Evolutionary conservation across 2,329 filamentous ascomycete genomes (phyloP), one percentile per base, ranked within the genome.

Genomic region (Ambrosiella xylebori): DNA sequence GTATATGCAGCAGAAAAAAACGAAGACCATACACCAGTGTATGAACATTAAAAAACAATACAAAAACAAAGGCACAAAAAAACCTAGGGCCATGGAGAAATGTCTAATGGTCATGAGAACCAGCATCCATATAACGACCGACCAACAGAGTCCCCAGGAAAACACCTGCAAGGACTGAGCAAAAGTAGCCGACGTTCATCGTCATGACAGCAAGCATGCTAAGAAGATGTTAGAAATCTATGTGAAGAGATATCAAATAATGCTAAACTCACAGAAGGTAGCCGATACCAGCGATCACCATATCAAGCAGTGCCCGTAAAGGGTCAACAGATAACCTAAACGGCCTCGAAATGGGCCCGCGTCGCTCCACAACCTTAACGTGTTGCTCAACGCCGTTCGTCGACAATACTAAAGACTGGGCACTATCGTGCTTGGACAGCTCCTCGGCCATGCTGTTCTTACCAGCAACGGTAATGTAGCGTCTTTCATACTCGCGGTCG

Each of bases 161-260:
- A 1, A 85, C 79, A 40, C 87, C 87, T 0, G 76, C 82, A 6
- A 93, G 75, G n/a, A 90, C 77, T 0, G 86, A 89, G 57, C 88
- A 70, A 68, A 91, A 91, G 68, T 93, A 93, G 11, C 87, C 88
- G 13, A 91, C 78, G 64, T 93, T 93, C 73, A 88, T 81, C 1
- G 86, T 90, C 88, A 93, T 95, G 66, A 94, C 85, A 12, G 86
- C 87, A 71, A 95, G 73, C 89, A 95, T 95, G 61, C 89, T 95
- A 56, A 5, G n/a, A 8, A 55, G 37, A 57, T 54, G 2, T 4
- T 27, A 50, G 47, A 36, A 37, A n/a, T 35, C 4, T 15, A 54
- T 17, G 62, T 59, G 17, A 35, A 61, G 47, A 35, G 19, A 35
- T 11, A 47, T 15, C 19, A 8, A 47, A 13, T 1, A 13, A 47